Conservation (phyloP, 768 basidiomycete genomes). For the Mycena venus region DNA sequence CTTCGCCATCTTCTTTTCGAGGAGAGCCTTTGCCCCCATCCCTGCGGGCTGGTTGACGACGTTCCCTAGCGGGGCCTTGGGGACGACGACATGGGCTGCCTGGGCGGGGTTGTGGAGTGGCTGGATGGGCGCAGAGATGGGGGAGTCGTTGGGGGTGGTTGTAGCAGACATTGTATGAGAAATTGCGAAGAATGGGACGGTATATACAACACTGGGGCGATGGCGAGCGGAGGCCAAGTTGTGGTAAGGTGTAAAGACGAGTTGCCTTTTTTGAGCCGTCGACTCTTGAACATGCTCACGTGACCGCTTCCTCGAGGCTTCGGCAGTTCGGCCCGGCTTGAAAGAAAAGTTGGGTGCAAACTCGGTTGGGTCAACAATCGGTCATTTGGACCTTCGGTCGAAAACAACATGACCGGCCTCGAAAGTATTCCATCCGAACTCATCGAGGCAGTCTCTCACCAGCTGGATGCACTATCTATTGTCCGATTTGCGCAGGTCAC, state of each 20-base stretch:
- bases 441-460: conserved; percentile 35
- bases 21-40: conserved; percentile 90
- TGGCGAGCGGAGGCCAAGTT: not conserved
- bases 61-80: conserved; percentile 86
- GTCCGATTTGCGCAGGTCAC: conserved; percentile 42
- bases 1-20: conserved; percentile 95
- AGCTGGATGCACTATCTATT: conserved; percentile 46
- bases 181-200: conserved; percentile 12
- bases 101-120: conserved; percentile 90
- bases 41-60: conserved; percentile 70
- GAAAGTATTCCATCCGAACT: conserved; percentile 45
- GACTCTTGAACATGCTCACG: not conserved
- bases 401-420: not conserved
- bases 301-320: no score
- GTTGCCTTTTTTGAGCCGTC: not conserved
- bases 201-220: not conserved
- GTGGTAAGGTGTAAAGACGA: not conserved
- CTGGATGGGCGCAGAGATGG: conserved; percentile 72
- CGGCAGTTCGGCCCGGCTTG: no score
- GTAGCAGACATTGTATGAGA: conserved; percentile 63
- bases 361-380: no score
- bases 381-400: no score
- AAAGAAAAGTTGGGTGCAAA: no score
- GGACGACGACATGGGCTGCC: conserved; percentile 82
- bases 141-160: conserved; percentile 76